Percentiles rank a stretch among this genome's conserved stretches.
phyloP scores from a whole-genome alignment of 2,329 filamentous ascomycete species.

The Epichloe gansuensis region DNA sequence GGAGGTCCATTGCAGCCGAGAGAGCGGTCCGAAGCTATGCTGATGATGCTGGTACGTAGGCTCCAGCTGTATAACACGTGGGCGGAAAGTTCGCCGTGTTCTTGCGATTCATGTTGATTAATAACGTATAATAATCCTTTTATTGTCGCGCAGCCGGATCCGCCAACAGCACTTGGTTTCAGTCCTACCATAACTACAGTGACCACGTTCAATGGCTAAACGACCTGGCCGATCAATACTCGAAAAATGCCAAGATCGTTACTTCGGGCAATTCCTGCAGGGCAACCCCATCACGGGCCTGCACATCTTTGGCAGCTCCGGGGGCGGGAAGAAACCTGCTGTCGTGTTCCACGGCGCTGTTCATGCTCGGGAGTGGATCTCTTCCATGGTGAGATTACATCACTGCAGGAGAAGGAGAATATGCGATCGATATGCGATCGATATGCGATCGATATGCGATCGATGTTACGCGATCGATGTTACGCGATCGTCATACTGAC shows the following conservation, averaged over 20 bases:
- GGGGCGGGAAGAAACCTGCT: constrained; percentile 35
- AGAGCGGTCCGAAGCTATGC: constrained; percentile 10
- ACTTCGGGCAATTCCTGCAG: constrained; percentile 34
- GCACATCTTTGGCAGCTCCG: constrained; percentile 38
- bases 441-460: neutral
- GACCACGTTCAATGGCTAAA: constrained; percentile 38
- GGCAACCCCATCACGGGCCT: constrained; percentile 48
- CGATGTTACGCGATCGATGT: too few species aligned
- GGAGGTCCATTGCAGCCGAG: constrained; percentile 25
- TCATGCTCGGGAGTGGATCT: constrained; percentile 50
- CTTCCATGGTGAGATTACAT: constrained; percentile 30
- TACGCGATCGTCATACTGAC: neutral
- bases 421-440: neutral
- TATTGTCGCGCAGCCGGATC: constrained; percentile 9
- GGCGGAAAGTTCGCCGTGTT: too few species aligned
- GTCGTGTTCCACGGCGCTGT: constrained; percentile 45
- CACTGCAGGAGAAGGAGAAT: neutral
- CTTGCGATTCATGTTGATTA: too few species aligned
- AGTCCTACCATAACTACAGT: constrained; percentile 38
- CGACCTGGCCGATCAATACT: constrained; percentile 29
- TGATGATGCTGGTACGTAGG: constrained; percentile 17
- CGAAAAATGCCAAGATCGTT: constrained; percentile 35
- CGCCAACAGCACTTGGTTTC: constrained; percentile 33
- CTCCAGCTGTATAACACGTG: too few species aligned
- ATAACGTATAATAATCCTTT: neutral